Evolutionary conservation across 2,329 filamentous ascomycete genomes (phyloP), one percentile per base, ranked within the genome.

Genomic region (Dryadomyces sulphureus): DNA sequence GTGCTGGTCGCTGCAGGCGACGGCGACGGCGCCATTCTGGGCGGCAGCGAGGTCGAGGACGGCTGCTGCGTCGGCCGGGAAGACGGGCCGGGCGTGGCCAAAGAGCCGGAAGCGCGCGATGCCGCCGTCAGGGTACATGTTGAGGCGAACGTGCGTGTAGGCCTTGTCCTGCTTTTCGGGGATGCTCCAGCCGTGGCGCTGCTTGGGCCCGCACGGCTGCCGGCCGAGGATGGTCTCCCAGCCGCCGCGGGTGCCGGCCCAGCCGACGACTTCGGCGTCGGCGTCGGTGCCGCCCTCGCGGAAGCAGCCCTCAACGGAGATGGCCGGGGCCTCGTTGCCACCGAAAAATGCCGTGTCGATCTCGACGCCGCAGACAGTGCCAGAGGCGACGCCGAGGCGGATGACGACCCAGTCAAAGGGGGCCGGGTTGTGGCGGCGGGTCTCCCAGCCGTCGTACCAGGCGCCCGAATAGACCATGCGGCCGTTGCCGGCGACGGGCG

Each of bases 41-140:
- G 82, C 83, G 4, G 84, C 82, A 2, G 81, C 82, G 11, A 90
- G 73, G 59, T 90, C 85, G 52, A 90, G 77, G 19, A 85, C 67
- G 48, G 74, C 77, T 7, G 75, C 68, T 22, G 68, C 64, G 55
- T 83, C 74, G 22, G 74, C 66, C 1, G 84, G 83, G 57, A 89
- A 85, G 2, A 90, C 79, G 5, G 84, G 83, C 1, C 87, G 73
- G 1, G 82, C 84, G 50, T 78, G 73, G 6, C 85, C 85, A 57
- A 82, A 89, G 1, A 90, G 72, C 20, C 84, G 72, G 65, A 90
- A 89, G 44, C 85, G 68, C 35, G 84, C 84, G 56, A 92, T 90
- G 42, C 85, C 85, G 42, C 85, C 85, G 57, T 92, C 85, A 0
- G 85, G 83, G 58, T 86, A 89, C 85, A 89, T 89, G 60, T 85